Base-by-base conservation (phyloP, 1,284 basidiomycete genomes). In the Sporisorium graminicola region DNA sequence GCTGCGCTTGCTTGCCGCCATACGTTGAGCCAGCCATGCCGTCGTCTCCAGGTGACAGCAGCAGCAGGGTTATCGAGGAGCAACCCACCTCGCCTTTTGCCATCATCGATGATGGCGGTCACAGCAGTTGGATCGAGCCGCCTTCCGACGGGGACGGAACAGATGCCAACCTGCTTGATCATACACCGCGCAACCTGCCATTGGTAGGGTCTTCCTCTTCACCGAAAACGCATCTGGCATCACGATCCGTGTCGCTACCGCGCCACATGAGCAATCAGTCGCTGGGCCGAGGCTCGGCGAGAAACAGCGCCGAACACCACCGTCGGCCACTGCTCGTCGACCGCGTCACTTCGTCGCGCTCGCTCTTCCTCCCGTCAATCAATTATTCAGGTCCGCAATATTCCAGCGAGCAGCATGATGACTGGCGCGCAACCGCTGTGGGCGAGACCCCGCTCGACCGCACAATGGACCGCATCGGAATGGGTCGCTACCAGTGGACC, bases 381-480 rank as follows among this genome's bases (percentile, higher is more conserved):
- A 58, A 58, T 51, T 67, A 77, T 33, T 52, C 62, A 14, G 46
- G 40, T 18, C 14, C 59, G 12, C 55, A 58, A 18, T 47, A 31
- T 27, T 26, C 43, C 3, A 16, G 27, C 40, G 49, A 46, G 0
- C 13, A 31, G 5, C 5, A 27, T 7, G 52, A 65, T 42, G 58
- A 70, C 31, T 81, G 78, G 79, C 57, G 80, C n/a, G 47, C 73
- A 7, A 70, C 62, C 3, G 76, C 72, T 2, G 63, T 73, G 5
- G 77, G 81, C 9, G 43, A 54, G 7, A 75, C 72, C 16, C 77
- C 78, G 44, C 56, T 70, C 20, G 80, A 84, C 29, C 70, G 90
- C 83, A 95, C 93, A 1, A 92, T 95, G 86, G 93, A 95, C 84
- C 89, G 90, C 46, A 93, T 95, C 80, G 94, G 94, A 33, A 94